Base-by-base conservation (phyloP, 179 eudicot genomes). In the Vitellaria paradoxa region DNA sequence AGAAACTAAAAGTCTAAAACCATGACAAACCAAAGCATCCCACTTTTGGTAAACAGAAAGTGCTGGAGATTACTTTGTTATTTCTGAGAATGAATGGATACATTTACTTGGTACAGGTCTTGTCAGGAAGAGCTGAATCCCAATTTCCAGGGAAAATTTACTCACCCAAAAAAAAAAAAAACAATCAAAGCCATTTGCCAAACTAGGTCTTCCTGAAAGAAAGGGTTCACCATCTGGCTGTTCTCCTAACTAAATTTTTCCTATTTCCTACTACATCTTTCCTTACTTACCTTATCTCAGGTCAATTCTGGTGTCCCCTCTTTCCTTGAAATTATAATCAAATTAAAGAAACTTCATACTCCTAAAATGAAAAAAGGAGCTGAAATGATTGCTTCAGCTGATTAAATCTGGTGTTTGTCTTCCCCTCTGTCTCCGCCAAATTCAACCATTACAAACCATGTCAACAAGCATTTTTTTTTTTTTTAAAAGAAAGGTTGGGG, bases 361-460 rank as follows among this genome's bases (percentile, higher is more conserved):
- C 14, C 63, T 59, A 20, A 6, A n/a, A 59, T 59, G 24, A 18
- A 59, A 59, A 18, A 4, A 59, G 21, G 5, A 18, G n/a, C 23
- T 59, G 62, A 59, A 59, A 59, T 17, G 62, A 59, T 59, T 59
- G 62, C 20, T 59, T 59, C n/a, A n/a, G n/a, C n/a, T n/a, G n/a
- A n/a, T n/a, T n/a, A n/a, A n/a, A n/a, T n/a, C n/a, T n/a, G n/a
- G n/a, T n/a, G n/a, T n/a, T n/a, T n/a, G n/a, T n/a, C n/a, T n/a
- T n/a, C n/a, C n/a, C n/a, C n/a, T n/a, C n/a, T n/a, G n/a, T n/a
- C n/a, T n/a, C n/a, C n/a, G n/a, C n/a, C n/a, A n/a, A n/a, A n/a
- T n/a, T 30, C 37, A 30, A 30, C 37, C 37, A n/a, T 30, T 30
- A 30, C 37, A 30, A 30, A 30, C 37, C 37, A 30, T 30, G 37